A percentile compares a stretch with the other conserved stretches of the same genome.
Conservation (phyloP, 257 asterid species). For the Verbena officinalis region DNA sequence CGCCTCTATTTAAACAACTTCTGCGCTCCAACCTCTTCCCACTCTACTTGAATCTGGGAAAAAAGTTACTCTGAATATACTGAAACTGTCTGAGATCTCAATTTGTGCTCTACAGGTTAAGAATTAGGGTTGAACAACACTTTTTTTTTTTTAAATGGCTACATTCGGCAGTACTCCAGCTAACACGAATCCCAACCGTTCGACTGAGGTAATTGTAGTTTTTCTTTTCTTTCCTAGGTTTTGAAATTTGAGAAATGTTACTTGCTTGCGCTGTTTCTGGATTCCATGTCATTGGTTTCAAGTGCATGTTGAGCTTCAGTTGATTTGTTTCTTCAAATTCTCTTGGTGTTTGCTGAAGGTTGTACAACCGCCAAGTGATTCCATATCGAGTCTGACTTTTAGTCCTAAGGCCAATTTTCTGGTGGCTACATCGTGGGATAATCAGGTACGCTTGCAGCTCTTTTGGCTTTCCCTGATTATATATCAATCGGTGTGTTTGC, state of each 20-base stretch:
- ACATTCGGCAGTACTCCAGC: constrained; percentile 54
- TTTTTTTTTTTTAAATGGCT: constrained; percentile 64
- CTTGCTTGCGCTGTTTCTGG: neutral
- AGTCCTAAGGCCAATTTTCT: constrained; percentile 85
- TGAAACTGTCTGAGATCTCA: neutral
- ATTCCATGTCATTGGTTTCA: neutral
- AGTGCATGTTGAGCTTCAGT: neutral
- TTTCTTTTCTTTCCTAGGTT: neutral
- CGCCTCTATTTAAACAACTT: no score
- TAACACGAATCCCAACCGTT: constrained; percentile 77
- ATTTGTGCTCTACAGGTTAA: neutral
- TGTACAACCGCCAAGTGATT: constrained; percentile 77
- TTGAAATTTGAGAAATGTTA: neutral
- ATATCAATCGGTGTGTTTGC: neutral
- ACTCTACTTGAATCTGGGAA: no score
- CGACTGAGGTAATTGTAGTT: constrained; percentile 60
- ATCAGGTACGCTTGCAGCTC: constrained; percentile 54
- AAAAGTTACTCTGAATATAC: constrained; percentile 7
- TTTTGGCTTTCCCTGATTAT: neutral
- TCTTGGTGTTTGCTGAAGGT: constrained; percentile 42
- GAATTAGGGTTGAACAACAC: constrained; percentile 37
- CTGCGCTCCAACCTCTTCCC: neutral
- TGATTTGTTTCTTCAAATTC: constrained; percentile 1
- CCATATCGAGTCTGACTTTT: constrained; percentile 82
- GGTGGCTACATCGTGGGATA: constrained; percentile 95